phyloP scores from a whole-genome alignment of 2,329 filamentous ascomycete species.

The Aspergillus ibericus region DNA sequence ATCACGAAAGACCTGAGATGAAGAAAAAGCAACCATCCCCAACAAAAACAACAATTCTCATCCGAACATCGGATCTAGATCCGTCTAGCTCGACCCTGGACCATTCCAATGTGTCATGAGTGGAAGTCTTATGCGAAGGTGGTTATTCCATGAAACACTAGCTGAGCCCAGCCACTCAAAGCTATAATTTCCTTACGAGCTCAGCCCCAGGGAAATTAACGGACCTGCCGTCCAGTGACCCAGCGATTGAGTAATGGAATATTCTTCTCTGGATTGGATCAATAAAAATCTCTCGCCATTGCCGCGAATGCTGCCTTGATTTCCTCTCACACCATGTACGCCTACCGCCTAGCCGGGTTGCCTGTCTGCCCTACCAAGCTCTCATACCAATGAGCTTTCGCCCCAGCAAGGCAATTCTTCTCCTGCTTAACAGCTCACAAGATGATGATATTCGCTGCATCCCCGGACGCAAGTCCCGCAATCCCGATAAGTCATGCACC shows the following conservation, averaged over 20 bases:
- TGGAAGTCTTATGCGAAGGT: neutral
- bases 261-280: neutral
- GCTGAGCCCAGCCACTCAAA: neutral
- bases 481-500: no score
- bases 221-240: neutral
- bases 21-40: neutral
- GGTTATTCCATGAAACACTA: neutral
- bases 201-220: neutral
- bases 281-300: neutral
- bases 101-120: neutral
- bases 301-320: neutral
- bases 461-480: neutral
- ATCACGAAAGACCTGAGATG: neutral
- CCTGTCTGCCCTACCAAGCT: neutral
- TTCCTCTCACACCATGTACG: neutral
- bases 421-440: neutral
- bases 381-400: neutral
- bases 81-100: neutral
- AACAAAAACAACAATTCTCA: neutral
- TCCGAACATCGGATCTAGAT: neutral
- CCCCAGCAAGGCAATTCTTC: neutral
- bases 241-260: neutral
- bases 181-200: neutral
- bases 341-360: neutral
- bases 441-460: neutral